Conservation (phyloP, 371 early-diverging fungal genomes). For the Dichotomocladium elegans region DNA sequence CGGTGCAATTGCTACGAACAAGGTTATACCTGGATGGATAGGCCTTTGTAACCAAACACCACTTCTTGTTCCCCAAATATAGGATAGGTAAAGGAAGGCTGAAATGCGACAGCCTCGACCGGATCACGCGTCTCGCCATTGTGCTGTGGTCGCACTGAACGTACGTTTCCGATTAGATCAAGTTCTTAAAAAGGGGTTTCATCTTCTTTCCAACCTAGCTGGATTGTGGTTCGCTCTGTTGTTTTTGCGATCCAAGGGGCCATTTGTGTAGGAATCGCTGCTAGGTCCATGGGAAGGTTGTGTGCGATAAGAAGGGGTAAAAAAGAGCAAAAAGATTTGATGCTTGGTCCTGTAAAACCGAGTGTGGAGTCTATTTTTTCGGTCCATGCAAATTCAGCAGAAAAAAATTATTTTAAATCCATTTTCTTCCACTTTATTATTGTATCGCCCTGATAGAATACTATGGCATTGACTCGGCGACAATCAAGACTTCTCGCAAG, state of each 20-base stretch:
- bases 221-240: slow-evolving; percentile 17
- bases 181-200: too few species aligned
- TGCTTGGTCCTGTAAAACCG: not conserved
- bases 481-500: not conserved
- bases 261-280: slow-evolving; percentile 11
- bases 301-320: not conserved
- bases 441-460: too few species aligned
- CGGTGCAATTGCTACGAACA: not conserved
- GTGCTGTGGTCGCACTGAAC: slow-evolving; percentile 9
- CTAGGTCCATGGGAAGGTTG: slow-evolving; percentile 7
- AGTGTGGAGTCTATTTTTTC: too few species aligned
- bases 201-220: slow-evolving; percentile 6
- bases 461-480: not conserved
- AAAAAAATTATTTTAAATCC: not conserved
- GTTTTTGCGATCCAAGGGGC: slow-evolving; percentile 32
- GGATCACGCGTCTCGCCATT: slow-evolving; percentile 4
- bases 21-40: slow-evolving; percentile 58
- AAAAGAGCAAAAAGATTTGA: not conserved
- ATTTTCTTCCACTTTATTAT: not conserved
- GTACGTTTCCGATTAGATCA: not conserved
- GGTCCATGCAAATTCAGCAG: too few species aligned
- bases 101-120: slow-evolving; percentile 32
- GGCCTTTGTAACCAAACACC: slow-evolving; percentile 83
- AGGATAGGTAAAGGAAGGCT: slow-evolving; percentile 82
- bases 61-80: slow-evolving; percentile 88